These are phyloP conservation scores for Fusarium guadeloupense DNA, from an alignment of 2,329 filamentous ascomycete species.

Conservation along the genomic window DNA sequence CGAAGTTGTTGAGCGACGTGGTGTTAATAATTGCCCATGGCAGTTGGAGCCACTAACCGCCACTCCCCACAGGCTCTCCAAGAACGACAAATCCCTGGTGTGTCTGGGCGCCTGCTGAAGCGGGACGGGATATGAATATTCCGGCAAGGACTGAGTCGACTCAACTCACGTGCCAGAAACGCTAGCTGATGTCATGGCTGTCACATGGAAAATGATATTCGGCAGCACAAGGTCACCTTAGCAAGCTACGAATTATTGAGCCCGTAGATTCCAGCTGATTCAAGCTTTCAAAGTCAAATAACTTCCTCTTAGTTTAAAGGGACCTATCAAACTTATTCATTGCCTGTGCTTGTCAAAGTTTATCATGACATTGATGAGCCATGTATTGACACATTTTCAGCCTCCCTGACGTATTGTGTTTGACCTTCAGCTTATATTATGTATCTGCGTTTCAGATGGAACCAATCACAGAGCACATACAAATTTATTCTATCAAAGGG, in stretches of 20 bases:
- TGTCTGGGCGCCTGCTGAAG: background rate
- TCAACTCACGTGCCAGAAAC: constrained; percentile 33
- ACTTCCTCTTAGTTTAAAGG: no score
- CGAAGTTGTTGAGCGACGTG: constrained; percentile 42
- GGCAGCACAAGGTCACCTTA: background rate
- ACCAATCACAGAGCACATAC: constrained; percentile 21
- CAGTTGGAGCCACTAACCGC: constrained; percentile 33
- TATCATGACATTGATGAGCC: background rate
- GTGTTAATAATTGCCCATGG: constrained; percentile 34
- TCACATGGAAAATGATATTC: constrained; percentile 34
- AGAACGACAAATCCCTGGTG: background rate
- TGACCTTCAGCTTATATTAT: constrained; percentile 11
- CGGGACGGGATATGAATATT: constrained; percentile 23
- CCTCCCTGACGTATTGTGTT: constrained; percentile 34
- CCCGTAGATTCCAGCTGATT: background rate
- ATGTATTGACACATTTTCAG: constrained; percentile 1
- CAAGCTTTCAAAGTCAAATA: constrained; percentile 1
- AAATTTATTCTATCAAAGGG: constrained; percentile 4
- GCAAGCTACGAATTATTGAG: no score
- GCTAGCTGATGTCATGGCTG: constrained; percentile 39
- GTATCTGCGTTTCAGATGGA: background rate
- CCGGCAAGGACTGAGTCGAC: constrained; percentile 1
- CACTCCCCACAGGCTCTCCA: constrained; percentile 29
- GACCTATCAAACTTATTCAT: no score
- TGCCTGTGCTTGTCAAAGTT: constrained; percentile 11